Evolutionary conservation across 2,329 filamentous ascomycete species (phyloP), one percentile per base, ranked within the genome.

Genomic region (Curvularia sp.): DNA sequence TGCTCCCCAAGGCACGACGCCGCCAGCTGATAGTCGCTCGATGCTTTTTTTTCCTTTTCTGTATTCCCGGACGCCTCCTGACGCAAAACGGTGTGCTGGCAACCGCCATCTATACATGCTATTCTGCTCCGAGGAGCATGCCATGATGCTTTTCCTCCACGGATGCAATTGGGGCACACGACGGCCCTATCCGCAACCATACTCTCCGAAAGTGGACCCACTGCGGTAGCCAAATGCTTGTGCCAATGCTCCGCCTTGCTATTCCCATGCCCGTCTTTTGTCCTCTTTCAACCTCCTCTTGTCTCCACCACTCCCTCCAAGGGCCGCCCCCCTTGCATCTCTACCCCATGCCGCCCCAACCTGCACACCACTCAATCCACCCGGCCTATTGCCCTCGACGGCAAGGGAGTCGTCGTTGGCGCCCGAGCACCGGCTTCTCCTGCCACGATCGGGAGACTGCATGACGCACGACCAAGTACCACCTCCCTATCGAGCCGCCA

Each of bases 111-210:
- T n/a, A 15, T 31, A 7, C 28, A 31, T 9, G 24, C 24, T 26
- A 6, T 26, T 6, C 4, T 6, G 4, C 4, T 26, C 24, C 24
- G 24, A 26, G 24, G 24, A 26, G 24, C 24, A 31, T 31, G 28
- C 2, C 28, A 31, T 7, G 5, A 31, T 31, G 28, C 28, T 31
- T 31, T 31, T 31, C 28, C 28, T 31, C 28, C 5, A 31, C 8
- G 28, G 28, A 31, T 31, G 28, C 28, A 8, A n/a, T 38, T n/a
- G 15, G 33, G 13, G 33, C 42, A 51, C 46, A 46, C 38, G 48
- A 47, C 59, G 59, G 59, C 59, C 53, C 59, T 61, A 59, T 58
- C 59, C 59, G 57, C 57, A 53, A 38, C 52, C 60, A 56, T 58
- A 43, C 54, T 48, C 60, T 56, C 53, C 57, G 52, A 55, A 52